Percentiles rank a stretch among this genome's conserved stretches.
phyloP scores from a whole-genome alignment of 176 grass and related monocot genomes.

The Canna indica region DNA sequence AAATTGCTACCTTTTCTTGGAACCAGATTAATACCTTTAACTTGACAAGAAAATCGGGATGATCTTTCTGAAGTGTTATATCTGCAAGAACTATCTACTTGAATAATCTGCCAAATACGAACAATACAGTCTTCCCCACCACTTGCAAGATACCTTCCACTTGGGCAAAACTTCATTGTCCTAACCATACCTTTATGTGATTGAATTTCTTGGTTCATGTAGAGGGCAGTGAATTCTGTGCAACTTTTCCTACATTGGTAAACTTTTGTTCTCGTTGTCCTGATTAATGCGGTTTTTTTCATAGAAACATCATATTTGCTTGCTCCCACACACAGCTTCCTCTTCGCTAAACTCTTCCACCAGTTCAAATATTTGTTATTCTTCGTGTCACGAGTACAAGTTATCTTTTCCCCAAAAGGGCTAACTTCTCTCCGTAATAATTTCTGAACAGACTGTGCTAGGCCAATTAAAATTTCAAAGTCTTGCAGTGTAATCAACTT shows the following conservation, averaged over 20 bases:
- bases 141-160: conserved; percentile 81
- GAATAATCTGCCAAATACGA: conserved; percentile 65
- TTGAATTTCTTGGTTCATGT: conserved; percentile 72
- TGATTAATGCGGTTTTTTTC: conserved; percentile 22
- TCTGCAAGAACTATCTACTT: conserved; percentile 43
- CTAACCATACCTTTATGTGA: conserved; percentile 73
- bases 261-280: conserved; percentile 43
- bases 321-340: conserved; percentile 25
- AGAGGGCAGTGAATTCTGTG: conserved; percentile 67
- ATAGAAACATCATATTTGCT: conserved; percentile 45
- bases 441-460: conserved; percentile 42
- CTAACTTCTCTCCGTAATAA: conserved; percentile 22
- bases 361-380: conserved; percentile 34
- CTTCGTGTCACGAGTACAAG: conserved; percentile 12
- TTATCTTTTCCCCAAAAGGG: conserved; percentile 1
- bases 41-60: conserved; percentile 26
- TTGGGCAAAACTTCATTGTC: conserved; percentile 68
- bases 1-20: conserved; percentile 24
- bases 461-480: conserved; percentile 44
- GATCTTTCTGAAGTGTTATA: conserved; percentile 26
- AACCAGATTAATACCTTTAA: conserved; percentile 32
- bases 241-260: conserved; percentile 44
- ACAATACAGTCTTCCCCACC: conserved; percentile 77
- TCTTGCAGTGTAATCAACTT: conserved; percentile 55
- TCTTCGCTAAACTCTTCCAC: conserved; percentile 54